Conservation (phyloP, 768 basidiomycete species). For the Phylloporus sp. region DNA sequence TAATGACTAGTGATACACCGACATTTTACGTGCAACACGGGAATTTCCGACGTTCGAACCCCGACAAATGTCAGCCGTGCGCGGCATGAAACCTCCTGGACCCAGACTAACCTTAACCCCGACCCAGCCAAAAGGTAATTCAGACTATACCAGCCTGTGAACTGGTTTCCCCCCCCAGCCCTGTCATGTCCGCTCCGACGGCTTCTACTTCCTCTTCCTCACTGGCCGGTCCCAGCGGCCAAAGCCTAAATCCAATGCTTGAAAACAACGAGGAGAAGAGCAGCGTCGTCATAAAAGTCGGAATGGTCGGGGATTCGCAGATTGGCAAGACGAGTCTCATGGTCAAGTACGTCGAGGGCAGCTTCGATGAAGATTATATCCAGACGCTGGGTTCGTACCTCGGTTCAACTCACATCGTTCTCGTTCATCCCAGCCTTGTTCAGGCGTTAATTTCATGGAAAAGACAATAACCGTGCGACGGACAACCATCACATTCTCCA, state of each 20-base stretch:
- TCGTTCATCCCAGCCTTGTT: conserved; percentile 7
- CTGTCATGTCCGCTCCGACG: too few species aligned
- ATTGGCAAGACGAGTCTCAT: conserved; percentile 99
- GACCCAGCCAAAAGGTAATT: too few species aligned
- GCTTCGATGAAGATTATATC: conserved; percentile 98
- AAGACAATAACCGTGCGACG: conserved; percentile 98
- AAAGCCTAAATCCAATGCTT: conserved; percentile 41
- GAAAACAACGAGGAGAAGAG: conserved; percentile 75
- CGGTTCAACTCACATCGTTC: neutral
- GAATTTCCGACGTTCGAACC: too few species aligned
- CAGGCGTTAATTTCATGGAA: conserved; percentile 99
- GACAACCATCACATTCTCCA: conserved; percentile 98
- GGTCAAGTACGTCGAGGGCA: conserved; percentile 99
- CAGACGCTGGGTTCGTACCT: conserved; percentile 84
- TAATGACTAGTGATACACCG: too few species aligned
- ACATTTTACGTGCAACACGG: too few species aligned
- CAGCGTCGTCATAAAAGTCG: conserved; percentile 95
- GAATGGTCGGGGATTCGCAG: conserved; percentile 99
- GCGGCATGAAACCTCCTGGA: too few species aligned
- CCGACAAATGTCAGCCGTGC: too few species aligned
- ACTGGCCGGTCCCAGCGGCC: conserved; percentile 47
- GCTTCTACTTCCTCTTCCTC: conserved; percentile 42
- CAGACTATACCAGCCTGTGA: too few species aligned
- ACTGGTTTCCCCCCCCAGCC: too few species aligned
- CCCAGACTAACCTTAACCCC: too few species aligned